Percentiles rank a stretch among this genome's conserved stretches.
Conservation (phyloP, 2,329 filamentous ascomycete species). For the Xylariomycetidae sp. region DNA sequence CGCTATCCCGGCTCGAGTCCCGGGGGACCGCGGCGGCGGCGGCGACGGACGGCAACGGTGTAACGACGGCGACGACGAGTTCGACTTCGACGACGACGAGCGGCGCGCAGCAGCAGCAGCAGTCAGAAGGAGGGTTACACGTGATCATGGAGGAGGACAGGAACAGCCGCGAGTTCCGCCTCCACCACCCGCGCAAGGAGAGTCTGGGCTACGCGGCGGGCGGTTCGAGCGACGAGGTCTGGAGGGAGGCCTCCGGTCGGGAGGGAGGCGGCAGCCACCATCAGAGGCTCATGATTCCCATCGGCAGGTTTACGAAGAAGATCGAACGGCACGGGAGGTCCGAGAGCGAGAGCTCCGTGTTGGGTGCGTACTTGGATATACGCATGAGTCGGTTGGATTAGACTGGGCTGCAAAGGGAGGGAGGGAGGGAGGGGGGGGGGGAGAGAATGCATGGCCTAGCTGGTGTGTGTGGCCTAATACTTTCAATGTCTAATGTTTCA, state of each 20-base stretch:
- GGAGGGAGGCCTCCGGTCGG: slow-evolving; percentile 1
- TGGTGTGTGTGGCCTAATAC: too few species aligned
- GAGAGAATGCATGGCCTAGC: too few species aligned
- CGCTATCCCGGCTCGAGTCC: neutral
- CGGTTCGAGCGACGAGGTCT: slow-evolving; percentile 1
- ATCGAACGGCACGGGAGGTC: slow-evolving; percentile 14
- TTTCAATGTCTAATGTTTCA: too few species aligned
- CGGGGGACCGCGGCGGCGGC: slow-evolving; percentile 1
- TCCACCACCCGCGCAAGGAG: slow-evolving; percentile 1
- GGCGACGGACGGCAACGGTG: slow-evolving; percentile 5
- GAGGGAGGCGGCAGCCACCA: slow-evolving; percentile 3
- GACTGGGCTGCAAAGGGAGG: neutral
- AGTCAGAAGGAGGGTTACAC: too few species aligned
- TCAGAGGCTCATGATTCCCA: slow-evolving; percentile 1
- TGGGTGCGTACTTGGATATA: slow-evolving; percentile 21
- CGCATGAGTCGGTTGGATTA: slow-evolving; percentile 14
- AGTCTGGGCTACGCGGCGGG: slow-evolving; percentile 2
- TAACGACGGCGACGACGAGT: too few species aligned
- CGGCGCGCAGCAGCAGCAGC: too few species aligned
- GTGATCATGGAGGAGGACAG: slow-evolving; percentile 19
- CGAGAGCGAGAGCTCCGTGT: slow-evolving; percentile 22
- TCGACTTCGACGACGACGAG: too few species aligned
- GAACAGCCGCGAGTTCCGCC: slow-evolving; percentile 8
- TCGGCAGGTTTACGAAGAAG: neutral
- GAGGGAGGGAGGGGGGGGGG: too few species aligned